Base-by-base conservation (phyloP, 108 stramenopile species). In the Pseudonitzschia pungens region DNA sequence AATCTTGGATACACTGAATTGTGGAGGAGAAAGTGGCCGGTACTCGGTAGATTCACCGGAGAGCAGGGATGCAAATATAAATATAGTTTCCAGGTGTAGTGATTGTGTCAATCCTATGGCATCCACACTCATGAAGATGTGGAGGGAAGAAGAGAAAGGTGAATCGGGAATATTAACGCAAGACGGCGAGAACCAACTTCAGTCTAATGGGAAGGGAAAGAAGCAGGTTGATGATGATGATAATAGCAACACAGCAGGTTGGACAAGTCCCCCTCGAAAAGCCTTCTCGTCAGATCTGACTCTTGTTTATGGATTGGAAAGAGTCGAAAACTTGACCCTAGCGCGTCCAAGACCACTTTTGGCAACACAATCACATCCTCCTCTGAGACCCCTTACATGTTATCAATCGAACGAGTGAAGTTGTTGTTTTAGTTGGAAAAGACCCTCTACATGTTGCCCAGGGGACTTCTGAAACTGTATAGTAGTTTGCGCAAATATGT, bases 61-160 rank as follows among this genome's bases (percentile, higher is more conserved):
- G 26, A 62, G 32, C 20, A 20, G 60, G 60, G n/a, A 21, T 62
- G 36, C n/a, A 24, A 4, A 62, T 62, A 0, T 33, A 32, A 27
- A 62, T 62, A 40, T 40, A 12, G 60, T 40, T 33, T 62, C 41
- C 11, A 24, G 60, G 9, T 31, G 29, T 33, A 29, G 60, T 18
- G 60, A 62, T 62, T 62, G 60, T 40, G 60, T 62, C 0, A 62
- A 62, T 40, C 60, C 60, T 33, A 33, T 62, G 60, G 60, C 60
- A 62, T 33, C 60, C 8, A 62, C 60, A 18, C 60, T 62, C 0
- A 62, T 62, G 60, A 62, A 62, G n/a, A 40, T 62, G 36, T 62
- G 60, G 60, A 62, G 36, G 15, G 36, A 62, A 21, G 33, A 62
- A 33, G 33, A 62, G n/a, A 40, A 40, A 21, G 33, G 0, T 2